A percentile compares a stretch with the other conserved stretches of the same genome.
Conservation (phyloP, 352 stramenopile species). For the Globisporangium alternatum region DNA sequence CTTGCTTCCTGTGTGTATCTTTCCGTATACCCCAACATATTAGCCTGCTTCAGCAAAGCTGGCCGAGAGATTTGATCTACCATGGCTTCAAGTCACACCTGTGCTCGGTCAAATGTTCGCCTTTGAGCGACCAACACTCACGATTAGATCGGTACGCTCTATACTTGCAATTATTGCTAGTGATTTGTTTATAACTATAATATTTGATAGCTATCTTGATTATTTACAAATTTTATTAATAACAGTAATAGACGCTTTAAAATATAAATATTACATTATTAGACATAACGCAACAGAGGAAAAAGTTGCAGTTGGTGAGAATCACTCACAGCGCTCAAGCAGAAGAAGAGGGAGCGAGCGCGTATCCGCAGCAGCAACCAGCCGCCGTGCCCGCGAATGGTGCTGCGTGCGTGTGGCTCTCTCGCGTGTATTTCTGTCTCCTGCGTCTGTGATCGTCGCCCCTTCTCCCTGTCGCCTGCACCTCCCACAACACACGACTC, state of each 20-base stretch:
- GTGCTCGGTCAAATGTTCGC: not conserved
- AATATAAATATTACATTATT: too few species aligned
- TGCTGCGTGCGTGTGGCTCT: not conserved
- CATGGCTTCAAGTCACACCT: too few species aligned
- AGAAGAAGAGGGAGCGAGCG: not conserved
- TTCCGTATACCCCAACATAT: too few species aligned
- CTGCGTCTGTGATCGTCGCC: not conserved
- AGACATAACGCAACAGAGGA: too few species aligned
- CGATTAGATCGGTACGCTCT: not conserved
- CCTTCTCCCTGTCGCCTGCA: not conserved
- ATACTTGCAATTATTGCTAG: not conserved
- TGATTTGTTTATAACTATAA: not conserved
- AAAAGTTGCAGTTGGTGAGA: constrained; percentile 15
- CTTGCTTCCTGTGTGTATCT: too few species aligned
- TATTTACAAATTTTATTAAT: too few species aligned
- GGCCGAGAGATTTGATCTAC: too few species aligned
- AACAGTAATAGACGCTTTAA: too few species aligned
- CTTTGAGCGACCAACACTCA: not conserved
- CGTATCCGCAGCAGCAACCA: too few species aligned
- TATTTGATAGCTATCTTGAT: not conserved
- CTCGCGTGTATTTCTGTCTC: not conserved
- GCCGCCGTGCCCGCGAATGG: not conserved
- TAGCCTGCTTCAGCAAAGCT: too few species aligned
- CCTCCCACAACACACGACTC: not conserved
- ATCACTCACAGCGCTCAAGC: not conserved